These are phyloP conservation scores for Kalanchoe fedtschenkoi DNA, from an alignment of 164 flowering plant species.

Conservation along the genomic window DNA sequence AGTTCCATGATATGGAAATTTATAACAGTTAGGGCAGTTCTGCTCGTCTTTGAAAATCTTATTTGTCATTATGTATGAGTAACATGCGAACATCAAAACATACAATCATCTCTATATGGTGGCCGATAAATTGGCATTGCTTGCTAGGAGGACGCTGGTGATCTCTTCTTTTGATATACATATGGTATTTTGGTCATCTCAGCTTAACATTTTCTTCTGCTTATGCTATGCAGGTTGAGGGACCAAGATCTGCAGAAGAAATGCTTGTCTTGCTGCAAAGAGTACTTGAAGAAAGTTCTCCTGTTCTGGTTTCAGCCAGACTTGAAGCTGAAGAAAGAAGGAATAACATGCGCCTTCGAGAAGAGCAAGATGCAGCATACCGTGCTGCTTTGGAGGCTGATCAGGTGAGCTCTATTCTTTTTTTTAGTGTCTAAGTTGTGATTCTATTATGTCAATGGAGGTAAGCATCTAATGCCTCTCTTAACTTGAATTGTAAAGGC, in stretches of 20 bases:
- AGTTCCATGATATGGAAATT: background rate
- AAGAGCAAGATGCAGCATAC: slow-evolving; percentile 99
- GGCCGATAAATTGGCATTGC: background rate
- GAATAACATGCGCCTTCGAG: slow-evolving; percentile 65
- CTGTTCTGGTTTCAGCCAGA: slow-evolving; percentile 78
- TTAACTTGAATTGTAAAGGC: slow-evolving; percentile 33
- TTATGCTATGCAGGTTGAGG: slow-evolving; percentile 57
- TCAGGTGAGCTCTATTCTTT: slow-evolving; percentile 42
- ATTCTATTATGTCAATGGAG: background rate
- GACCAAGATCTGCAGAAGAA: slow-evolving; percentile 78
- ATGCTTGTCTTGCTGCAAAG: slow-evolving; percentile 64
- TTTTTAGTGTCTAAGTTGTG: background rate
- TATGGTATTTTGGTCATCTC: background rate
- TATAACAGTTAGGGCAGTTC: background rate
- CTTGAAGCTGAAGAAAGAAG: slow-evolving; percentile 95
- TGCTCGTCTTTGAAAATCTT: background rate
- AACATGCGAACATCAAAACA: background rate
- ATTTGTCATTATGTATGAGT: background rate
- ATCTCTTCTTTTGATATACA: background rate
- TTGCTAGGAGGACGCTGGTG: too few relatives aligned
- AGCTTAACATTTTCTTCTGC: background rate
- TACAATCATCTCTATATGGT: background rate
- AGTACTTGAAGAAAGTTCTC: slow-evolving; percentile 83
- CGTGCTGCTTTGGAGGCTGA: slow-evolving; percentile 97
- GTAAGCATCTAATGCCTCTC: background rate